Conservation (phyloP, 75 land plant species). For the Picea sitchensis region DNA sequence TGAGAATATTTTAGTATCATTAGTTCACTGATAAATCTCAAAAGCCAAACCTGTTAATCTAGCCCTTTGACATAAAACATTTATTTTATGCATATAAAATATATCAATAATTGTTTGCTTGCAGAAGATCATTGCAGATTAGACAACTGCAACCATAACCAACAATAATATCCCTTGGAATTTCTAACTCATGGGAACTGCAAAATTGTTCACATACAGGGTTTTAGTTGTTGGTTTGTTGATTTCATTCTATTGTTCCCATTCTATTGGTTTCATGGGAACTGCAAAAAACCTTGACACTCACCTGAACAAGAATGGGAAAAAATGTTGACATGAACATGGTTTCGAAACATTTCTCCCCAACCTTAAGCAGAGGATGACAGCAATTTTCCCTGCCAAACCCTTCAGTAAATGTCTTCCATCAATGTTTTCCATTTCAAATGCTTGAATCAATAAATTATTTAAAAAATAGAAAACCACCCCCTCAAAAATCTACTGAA, state of each 20-base stretch:
- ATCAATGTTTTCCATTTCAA: neutral
- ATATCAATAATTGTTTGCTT: neutral
- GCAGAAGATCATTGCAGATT: neutral
- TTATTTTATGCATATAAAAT: neutral
- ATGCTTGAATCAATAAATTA: neutral
- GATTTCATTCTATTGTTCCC: neutral
- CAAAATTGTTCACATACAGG: neutral
- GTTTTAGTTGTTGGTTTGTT: neutral
- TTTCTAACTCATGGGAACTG: neutral
- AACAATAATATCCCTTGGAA: neutral
- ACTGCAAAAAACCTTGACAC: neutral
- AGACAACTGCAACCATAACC: neutral
- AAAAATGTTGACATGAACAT: neutral
- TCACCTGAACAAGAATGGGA: neutral
- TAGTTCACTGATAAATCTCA: neutral
- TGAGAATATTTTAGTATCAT: neutral
- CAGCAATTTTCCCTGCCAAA: neutral
- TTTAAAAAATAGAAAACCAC: neutral
- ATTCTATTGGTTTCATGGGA: too few species aligned
- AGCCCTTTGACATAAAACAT: neutral
- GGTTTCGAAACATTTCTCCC: neutral
- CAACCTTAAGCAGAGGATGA: neutral
- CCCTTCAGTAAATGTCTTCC: neutral
- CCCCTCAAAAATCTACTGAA: neutral
- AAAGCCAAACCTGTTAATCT: neutral